phyloP scores from a whole-genome alignment of 1,139 yeast species.

The Keqinozyma sinolaborantium region DNA sequence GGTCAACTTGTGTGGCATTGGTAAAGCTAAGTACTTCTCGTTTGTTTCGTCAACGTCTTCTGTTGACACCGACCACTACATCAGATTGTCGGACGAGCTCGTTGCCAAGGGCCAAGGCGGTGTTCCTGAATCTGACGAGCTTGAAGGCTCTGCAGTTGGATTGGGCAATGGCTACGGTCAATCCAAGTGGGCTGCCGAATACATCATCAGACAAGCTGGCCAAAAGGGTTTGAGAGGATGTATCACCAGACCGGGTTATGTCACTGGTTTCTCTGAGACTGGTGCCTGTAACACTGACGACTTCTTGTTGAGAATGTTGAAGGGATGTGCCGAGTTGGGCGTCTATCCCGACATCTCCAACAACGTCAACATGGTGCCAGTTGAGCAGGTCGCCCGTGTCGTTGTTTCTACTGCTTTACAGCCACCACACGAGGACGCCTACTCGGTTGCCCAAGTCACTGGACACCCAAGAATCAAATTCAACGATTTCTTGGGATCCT shows the following conservation, averaged over 20 bases:
- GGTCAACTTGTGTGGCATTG: constrained; percentile 71
- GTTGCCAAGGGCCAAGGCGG: constrained; percentile 66
- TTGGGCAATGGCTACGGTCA: constrained; percentile 95
- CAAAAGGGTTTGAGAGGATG: constrained; percentile 81
- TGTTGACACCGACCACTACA: constrained; percentile 78
- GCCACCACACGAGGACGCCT: constrained; percentile 53
- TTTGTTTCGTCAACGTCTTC: constrained; percentile 96
- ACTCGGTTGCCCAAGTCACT: constrained; percentile 91
- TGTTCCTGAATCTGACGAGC: constrained; percentile 75
- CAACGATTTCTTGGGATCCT: constrained; percentile 65
- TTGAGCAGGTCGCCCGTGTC: constrained; percentile 94
- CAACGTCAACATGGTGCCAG: constrained; percentile 95
- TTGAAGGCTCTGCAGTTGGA: constrained; percentile 76
- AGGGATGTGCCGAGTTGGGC: constrained; percentile 90
- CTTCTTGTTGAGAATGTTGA: constrained; percentile 87
- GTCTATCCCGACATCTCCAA: constrained; percentile 80
- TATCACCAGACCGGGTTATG: constrained; percentile 93
- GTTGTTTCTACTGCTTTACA: constrained; percentile 79
- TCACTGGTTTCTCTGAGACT: constrained; percentile 77
- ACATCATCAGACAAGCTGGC: constrained; percentile 84
- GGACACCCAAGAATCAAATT: constrained; percentile 90
- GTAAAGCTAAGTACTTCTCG: constrained; percentile 81
- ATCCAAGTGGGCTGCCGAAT: constrained; percentile 96
- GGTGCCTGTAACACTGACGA: constrained; percentile 97
- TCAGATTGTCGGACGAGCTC: constrained; percentile 70